A percentile compares a stretch with the other conserved stretches of the same genome.
Conservation (phyloP, 768 basidiomycete genomes). For the Cantharellus cinnabarinus region DNA sequence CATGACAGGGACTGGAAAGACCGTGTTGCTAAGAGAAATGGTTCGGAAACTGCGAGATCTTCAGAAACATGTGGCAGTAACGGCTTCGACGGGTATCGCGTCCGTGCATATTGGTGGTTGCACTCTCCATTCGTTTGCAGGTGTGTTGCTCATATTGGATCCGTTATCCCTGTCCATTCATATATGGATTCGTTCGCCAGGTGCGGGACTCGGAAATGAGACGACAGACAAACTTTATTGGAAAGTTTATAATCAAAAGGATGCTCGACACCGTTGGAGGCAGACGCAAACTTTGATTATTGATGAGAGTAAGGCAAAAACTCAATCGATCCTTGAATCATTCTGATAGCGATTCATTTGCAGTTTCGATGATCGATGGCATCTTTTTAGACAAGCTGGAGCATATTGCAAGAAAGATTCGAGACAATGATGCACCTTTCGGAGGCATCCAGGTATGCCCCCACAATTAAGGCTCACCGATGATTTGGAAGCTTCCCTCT, state of each 20-base stretch:
- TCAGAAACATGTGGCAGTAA: slow-evolving; percentile 2
- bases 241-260: slow-evolving; percentile 33
- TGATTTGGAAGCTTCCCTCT: neutral
- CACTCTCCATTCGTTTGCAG: slow-evolving; percentile 6
- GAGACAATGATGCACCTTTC: slow-evolving; percentile 16
- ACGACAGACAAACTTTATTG: slow-evolving; percentile 28
- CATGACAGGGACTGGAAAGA: slow-evolving; percentile 4
- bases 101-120: slow-evolving; percentile 5
- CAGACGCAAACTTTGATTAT: slow-evolving; percentile 47
- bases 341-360: slow-evolving; percentile 6
- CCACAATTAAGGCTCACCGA: neutral
- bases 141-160: neutral
- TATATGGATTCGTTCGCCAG: slow-evolving; percentile 20
- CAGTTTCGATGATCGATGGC: slow-evolving; percentile 20
- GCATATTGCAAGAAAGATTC: slow-evolving; percentile 18
- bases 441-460: slow-evolving; percentile 26
- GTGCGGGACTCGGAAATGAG: slow-evolving; percentile 55
- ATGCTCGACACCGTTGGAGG: slow-evolving; percentile 42
- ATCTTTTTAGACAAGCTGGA: slow-evolving; percentile 21
- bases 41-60: neutral
- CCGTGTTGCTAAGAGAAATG: slow-evolving; percentile 3
- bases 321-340: neutral
- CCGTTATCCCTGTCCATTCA: neutral
- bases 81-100: slow-evolving; percentile 7
- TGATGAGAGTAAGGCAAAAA: slow-evolving; percentile 47